phyloP scores from a whole-genome alignment of 768 basidiomycete genomes.

The Gloeostereum incarnatum region DNA sequence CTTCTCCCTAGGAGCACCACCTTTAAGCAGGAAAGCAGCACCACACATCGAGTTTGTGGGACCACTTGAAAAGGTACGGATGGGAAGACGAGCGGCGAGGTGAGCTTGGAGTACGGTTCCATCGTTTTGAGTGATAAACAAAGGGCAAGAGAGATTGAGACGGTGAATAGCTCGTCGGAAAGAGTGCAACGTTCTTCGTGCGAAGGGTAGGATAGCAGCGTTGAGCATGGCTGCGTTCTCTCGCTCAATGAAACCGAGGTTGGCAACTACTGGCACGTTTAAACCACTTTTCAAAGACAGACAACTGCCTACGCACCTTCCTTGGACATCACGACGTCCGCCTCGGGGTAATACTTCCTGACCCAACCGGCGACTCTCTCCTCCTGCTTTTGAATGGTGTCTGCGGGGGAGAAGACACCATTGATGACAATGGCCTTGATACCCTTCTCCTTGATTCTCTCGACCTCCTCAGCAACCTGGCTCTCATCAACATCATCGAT shows the following conservation, averaged over 20 bases:
- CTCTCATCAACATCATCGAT: constrained; percentile 25
- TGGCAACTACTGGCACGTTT: constrained; percentile 24
- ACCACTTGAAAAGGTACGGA: constrained; percentile 44
- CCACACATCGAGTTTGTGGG: constrained; percentile 61
- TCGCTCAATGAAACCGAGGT: constrained; percentile 43
- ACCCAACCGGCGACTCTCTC: constrained; percentile 33
- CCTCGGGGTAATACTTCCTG: constrained; percentile 21
- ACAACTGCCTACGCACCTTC: constrained; percentile 16
- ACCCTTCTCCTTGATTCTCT: constrained; percentile 20
- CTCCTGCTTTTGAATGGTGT: constrained; percentile 35
- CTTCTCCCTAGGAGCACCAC: constrained; percentile 20
- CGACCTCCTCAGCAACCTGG: constrained; percentile 30
- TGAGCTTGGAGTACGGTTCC: constrained; percentile 35
- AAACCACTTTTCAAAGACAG: not conserved
- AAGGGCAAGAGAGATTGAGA: constrained; percentile 30
- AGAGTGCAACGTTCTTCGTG: constrained; percentile 35
- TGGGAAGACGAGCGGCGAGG: constrained; percentile 40
- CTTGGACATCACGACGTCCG: constrained; percentile 34
- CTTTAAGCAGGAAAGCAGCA: constrained; percentile 40
- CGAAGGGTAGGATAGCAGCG: constrained; percentile 46
- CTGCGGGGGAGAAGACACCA: constrained; percentile 40
- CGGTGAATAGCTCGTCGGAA: constrained; percentile 35
- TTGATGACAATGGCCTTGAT: constrained; percentile 30
- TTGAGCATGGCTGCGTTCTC: constrained; percentile 57
- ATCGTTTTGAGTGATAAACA: constrained; percentile 43